Evolutionary conservation across 2,329 filamentous ascomycete genomes (phyloP), one percentile per base, ranked within the genome.

Genomic region (Leptographium lundbergii): DNA sequence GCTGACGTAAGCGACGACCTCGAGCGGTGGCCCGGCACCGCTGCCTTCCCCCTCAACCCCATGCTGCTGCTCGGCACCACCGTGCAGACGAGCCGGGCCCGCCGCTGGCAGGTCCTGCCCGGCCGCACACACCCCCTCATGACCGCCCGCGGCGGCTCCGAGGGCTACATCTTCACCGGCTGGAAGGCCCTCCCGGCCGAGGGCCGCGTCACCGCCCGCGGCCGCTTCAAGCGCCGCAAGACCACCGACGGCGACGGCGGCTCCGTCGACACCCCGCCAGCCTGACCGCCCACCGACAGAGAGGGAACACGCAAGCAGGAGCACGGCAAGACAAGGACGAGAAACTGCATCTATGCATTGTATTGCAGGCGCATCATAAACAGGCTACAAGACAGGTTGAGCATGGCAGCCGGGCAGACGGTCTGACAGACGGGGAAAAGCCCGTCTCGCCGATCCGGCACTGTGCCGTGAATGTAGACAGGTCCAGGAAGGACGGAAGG

Each of bases 41-140:
- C 84, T 0, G 88, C 95, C 65, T 97, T 95, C 68, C 88, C 90
- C 0, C 71, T 96, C 17, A 94, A 99, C 69, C 94, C 94, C 0
- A 88, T 89, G 2, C 73, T 96, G 57, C 71, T 99, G 4, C 79
- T 97, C 0, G 89, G 86, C 0, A 85, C 89, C 0, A 83, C 80
- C 14, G 77, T 99, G 57, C 91, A 97, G 73, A 94, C 86, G 2
- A 88, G 86, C 54, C 79, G 89, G 17, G 85, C 88, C 6, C 80
- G 88, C 62, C 78, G 82, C 57, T 97, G 90, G 89, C 94, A 99
- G 75, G 91, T 96, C 2, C 72, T 99, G 54, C 94, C 94, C 0
- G 89, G 90, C 0, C 77, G 94, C 58, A 97, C 94, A 57, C 94
- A 99, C 74, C 94, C 94, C 7, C 72, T 95, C 59, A 99, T 99